phyloP scores from a whole-genome alignment of 1,284 basidiomycete species.

The Pseudomicrostroma phylloplanum region DNA sequence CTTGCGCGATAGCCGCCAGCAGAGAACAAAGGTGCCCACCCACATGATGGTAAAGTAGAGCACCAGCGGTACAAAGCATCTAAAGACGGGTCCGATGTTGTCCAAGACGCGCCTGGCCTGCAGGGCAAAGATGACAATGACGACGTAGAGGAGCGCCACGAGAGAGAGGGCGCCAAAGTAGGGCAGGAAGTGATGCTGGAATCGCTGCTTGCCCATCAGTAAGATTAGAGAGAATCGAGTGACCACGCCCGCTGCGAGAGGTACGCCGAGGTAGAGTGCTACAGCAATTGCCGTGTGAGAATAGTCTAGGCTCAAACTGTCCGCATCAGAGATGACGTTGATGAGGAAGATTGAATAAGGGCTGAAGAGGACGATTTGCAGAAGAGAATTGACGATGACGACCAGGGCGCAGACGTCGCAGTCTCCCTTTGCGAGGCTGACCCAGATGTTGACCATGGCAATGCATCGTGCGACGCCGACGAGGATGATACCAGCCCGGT shows the following conservation, averaged over 20 bases:
- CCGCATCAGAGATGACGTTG: slow-evolving; percentile 58
- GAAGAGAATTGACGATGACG: slow-evolving; percentile 57
- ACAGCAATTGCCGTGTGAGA: slow-evolving; percentile 68
- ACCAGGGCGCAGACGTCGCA: slow-evolving; percentile 68
- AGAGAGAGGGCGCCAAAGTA: slow-evolving; percentile 67
- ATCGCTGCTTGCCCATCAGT: slow-evolving; percentile 56
- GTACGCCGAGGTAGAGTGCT: slow-evolving; percentile 57
- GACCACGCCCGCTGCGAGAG: slow-evolving; percentile 62
- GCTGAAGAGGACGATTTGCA: slow-evolving; percentile 72
- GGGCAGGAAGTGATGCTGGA: slow-evolving; percentile 61
- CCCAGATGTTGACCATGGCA: slow-evolving; percentile 29
- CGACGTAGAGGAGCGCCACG: slow-evolving; percentile 58
- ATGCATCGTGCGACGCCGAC: slow-evolving; percentile 59
- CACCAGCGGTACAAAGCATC: slow-evolving; percentile 64
- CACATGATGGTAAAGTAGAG: slow-evolving; percentile 73
- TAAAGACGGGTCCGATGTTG: slow-evolving; percentile 31
- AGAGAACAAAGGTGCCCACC: slow-evolving; percentile 60
- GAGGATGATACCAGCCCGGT: slow-evolving; percentile 58
- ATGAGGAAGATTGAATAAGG: slow-evolving; percentile 71
- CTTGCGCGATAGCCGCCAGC: slow-evolving; percentile 47
- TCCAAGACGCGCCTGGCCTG: slow-evolving; percentile 53
- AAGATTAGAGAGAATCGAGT: slow-evolving; percentile 62
- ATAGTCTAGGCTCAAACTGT: slow-evolving; percentile 60
- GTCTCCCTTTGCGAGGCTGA: slow-evolving; percentile 64
- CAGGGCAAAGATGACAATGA: slow-evolving; percentile 70